phyloP scores from a whole-genome alignment of 2,329 filamentous ascomycete genomes.

The Cladorrhinum sp. region DNA sequence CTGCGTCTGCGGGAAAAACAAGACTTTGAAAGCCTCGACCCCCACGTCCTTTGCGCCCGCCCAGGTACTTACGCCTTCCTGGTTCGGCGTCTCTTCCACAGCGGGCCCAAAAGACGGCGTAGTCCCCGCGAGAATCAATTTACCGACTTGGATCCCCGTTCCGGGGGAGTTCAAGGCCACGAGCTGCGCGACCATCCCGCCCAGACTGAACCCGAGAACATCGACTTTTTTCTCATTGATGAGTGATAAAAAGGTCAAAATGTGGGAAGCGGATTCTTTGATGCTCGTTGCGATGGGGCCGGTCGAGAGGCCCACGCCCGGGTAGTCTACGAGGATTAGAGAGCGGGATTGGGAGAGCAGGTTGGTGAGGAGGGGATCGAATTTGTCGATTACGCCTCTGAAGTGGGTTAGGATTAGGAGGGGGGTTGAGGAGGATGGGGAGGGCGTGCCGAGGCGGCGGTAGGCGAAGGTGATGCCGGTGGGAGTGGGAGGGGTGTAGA shows the following conservation, averaged over 20 bases:
- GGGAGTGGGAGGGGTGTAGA: conserved; percentile 4
- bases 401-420: conserved; percentile 24
- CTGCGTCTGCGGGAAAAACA: conserved; percentile 33
- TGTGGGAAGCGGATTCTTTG: conserved; percentile 22
- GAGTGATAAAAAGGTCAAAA: conserved; percentile 29
- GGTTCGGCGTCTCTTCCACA: conserved; percentile 28
- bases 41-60: conserved; percentile 33
- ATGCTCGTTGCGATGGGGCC: conserved; percentile 43
- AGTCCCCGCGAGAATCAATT: conserved; percentile 45
- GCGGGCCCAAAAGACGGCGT: conserved; percentile 39
- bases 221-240: conserved; percentile 39
- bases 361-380: conserved; percentile 45
- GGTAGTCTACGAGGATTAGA: conserved; percentile 47
- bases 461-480: conserved; percentile 17
- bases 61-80: conserved; percentile 1
- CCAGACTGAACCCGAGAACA: conserved; percentile 50
- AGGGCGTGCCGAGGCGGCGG: conserved; percentile 21
- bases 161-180: conserved; percentile 36
- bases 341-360: conserved; percentile 40
- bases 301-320: conserved; percentile 44
- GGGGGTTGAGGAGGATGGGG: conserved; percentile 9
- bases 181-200: conserved; percentile 45
- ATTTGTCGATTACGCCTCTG: conserved; percentile 33
- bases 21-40: conserved; percentile 32
- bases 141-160: conserved; percentile 32